Percentiles rank a stretch among this genome's conserved stretches.
Evolutionary conservation across 129 eudicot species (phyloP).

Genomic region (Flaveria brownii): DNA sequence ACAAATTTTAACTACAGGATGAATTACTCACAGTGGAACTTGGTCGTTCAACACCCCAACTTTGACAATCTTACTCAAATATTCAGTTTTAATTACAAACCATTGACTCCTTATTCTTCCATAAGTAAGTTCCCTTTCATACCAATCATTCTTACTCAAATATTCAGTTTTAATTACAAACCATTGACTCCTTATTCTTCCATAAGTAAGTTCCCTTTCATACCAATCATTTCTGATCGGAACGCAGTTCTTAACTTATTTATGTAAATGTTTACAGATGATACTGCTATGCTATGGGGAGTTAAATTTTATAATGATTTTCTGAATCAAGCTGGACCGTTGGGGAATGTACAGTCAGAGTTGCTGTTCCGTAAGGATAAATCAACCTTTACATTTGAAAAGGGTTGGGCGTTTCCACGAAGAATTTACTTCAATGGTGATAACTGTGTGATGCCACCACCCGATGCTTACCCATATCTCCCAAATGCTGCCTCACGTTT

Average conservation of each 20-base stretch:
- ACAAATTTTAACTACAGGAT: constrained; percentile 90
- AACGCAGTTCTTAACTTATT: background rate
- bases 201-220: constrained; percentile 62
- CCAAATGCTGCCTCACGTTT: constrained; percentile 55
- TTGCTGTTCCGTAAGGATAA: constrained; percentile 77
- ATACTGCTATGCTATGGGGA: constrained; percentile 98
- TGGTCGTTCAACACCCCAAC: constrained; percentile 92
- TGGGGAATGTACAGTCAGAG: constrained; percentile 91
- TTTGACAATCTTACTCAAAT: constrained; percentile 80
- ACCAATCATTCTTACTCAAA: background rate
- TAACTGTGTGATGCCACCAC: constrained; percentile 98
- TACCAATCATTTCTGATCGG: background rate
- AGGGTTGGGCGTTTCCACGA: constrained; percentile 96
- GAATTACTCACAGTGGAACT: constrained; percentile 91
- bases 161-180: constrained; percentile 89
- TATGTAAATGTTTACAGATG: constrained; percentile 56
- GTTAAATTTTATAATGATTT: constrained; percentile 90
- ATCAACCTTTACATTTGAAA: constrained; percentile 78
- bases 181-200: constrained; percentile 74
- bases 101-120: constrained; percentile 69
- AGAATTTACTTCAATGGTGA: constrained; percentile 95
- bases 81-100: constrained; percentile 91
- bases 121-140: constrained; percentile 63
- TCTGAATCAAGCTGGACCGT: constrained; percentile 78
- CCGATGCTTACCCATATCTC: constrained; percentile 84